These are phyloP conservation scores for Colletotrichum higginsianum DNA, from an alignment of 2,329 filamentous ascomycete genomes.

Conservation along the genomic window DNA sequence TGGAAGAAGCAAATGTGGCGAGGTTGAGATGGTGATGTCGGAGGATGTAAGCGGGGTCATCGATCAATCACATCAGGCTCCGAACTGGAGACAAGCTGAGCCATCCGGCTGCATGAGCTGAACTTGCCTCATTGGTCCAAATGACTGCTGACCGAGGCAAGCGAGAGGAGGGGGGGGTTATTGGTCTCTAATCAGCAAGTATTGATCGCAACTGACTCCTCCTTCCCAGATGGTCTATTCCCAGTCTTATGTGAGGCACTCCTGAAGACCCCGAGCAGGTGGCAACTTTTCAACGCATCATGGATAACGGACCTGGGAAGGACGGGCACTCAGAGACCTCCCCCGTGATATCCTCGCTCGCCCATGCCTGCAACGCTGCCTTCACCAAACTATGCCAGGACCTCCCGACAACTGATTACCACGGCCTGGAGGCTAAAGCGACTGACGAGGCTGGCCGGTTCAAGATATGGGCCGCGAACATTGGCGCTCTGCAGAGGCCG, in stretches of 20 bases:
- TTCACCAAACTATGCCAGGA: neutral
- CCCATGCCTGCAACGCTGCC: neutral
- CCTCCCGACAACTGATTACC: neutral
- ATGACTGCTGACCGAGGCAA: neutral
- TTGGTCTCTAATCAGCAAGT: neutral
- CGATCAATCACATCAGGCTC: neutral
- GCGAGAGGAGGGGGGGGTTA: neutral
- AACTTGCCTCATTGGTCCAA: neutral
- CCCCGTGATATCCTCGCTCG: neutral
- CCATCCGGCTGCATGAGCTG: neutral
- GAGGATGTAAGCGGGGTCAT: neutral
- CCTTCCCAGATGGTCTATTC: neutral
- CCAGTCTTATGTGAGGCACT: neutral
- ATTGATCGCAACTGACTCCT: neutral
- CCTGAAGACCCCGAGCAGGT: neutral
- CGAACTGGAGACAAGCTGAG: neutral
- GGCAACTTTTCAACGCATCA: neutral
- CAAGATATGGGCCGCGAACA: constrained; percentile 22
- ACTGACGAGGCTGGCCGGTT: constrained; percentile 17
- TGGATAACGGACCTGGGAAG: neutral
- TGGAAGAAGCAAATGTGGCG: neutral
- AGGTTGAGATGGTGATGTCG: neutral
- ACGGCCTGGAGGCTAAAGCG: neutral
- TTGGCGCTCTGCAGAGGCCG: constrained; percentile 7
- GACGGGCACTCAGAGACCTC: neutral